phyloP scores from a whole-genome alignment of 2,329 filamentous ascomycete species.

The Aotearoamyces nothofagi region DNA sequence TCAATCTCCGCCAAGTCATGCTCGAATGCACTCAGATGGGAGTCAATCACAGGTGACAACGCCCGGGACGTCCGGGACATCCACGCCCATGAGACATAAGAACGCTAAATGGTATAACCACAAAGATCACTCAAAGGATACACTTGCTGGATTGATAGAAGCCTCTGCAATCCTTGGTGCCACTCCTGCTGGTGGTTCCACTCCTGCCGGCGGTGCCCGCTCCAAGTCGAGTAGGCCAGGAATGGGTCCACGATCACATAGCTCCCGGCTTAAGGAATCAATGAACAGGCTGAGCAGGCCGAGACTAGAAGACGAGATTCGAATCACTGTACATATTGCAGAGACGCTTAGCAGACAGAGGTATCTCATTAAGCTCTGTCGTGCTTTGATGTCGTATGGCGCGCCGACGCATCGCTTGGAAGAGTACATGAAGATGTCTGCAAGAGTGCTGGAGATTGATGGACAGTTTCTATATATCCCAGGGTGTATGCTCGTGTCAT shows the following conservation, averaged over 20 bases:
- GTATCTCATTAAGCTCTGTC: constrained; percentile 74
- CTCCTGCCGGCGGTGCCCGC: constrained; percentile 25
- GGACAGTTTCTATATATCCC: constrained; percentile 83
- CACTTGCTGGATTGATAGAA: constrained; percentile 35
- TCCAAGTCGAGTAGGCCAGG: constrained; percentile 10
- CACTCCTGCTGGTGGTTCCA: constrained; percentile 29
- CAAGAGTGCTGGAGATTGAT: constrained; percentile 77
- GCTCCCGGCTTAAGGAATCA: constrained; percentile 11
- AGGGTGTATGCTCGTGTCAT: constrained; percentile 88
- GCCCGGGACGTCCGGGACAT: constrained; percentile 26
- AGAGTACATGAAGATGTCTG: constrained; percentile 83
- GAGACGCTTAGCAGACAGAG: constrained; percentile 63
- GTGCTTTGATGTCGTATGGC: constrained; percentile 77
- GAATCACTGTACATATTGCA: constrained; percentile 44
- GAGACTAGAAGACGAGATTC: constrained; percentile 20
- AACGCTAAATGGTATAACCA: constrained; percentile 22
- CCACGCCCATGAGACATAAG: constrained; percentile 14
- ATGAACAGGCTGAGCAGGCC: constrained; percentile 12
- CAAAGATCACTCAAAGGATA: constrained; percentile 26
- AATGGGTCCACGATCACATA: constrained; percentile 13
- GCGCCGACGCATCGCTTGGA: constrained; percentile 85
- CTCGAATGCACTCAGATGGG: no score
- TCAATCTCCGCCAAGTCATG: constrained; percentile 17
- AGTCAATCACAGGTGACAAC: constrained; percentile 23
- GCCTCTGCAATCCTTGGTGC: constrained; percentile 36